A percentile compares a stretch with the other conserved stretches of the same genome.
Evolutionary conservation across 805 yeast species (phyloP).

Genomic region (Metschnikowia picachoensis): DNA sequence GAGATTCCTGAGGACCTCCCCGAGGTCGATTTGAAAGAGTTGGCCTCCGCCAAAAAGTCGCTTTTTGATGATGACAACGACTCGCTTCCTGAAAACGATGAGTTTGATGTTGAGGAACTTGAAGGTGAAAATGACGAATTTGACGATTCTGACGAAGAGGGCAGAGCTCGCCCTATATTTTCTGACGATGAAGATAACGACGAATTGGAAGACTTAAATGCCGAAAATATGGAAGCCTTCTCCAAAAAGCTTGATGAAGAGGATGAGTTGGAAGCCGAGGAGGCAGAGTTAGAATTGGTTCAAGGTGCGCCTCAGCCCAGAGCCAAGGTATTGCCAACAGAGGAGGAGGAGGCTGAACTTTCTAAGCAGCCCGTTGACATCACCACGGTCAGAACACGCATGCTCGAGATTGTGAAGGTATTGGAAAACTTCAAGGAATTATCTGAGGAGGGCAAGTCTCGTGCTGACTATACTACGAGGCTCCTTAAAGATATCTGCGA

Average conservation of each 20-base stretch:
- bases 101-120: conserved; percentile 34
- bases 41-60: conserved; percentile 66
- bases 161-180: conserved; percentile 64
- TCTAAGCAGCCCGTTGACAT: conserved; percentile 64
- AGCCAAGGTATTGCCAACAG: conserved; percentile 72
- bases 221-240: conserved; percentile 77
- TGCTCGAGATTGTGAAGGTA: conserved; percentile 92
- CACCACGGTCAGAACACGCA: conserved; percentile 82
- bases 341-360: conserved; percentile 55
- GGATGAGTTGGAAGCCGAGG: conserved; percentile 46
- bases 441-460: conserved; percentile 81
- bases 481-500: conserved; percentile 81
- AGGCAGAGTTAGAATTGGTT: conserved; percentile 51
- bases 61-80: conserved; percentile 73
- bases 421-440: conserved; percentile 81
- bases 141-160: conserved; percentile 61
- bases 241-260: conserved; percentile 62
- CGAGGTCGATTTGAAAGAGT: conserved; percentile 63
- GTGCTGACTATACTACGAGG: conserved; percentile 78
- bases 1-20: conserved; percentile 42
- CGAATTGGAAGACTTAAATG: conserved; percentile 63
- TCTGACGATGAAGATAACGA: conserved; percentile 65
- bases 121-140: conserved; percentile 22
- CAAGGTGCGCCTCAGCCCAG: conserved; percentile 58
- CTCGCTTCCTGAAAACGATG: conserved; percentile 38